These are phyloP conservation scores for Theobroma cacao DNA, from an alignment of 345 rosid genomes.

Conservation along the genomic window DNA sequence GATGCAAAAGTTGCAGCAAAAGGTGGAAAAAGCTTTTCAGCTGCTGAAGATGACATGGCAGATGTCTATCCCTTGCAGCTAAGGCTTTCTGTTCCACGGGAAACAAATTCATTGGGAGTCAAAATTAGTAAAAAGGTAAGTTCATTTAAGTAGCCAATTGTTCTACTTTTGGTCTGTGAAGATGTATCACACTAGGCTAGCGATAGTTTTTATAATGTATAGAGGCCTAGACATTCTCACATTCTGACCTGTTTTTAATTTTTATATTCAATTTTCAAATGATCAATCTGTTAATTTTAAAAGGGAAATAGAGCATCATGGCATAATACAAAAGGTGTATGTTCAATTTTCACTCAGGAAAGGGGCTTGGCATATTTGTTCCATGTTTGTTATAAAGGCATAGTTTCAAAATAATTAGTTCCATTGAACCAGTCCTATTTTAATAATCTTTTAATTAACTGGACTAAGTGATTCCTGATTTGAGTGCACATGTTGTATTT, in stretches of 20 bases:
- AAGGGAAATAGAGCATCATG: background rate
- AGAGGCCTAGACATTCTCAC: constrained; percentile 3
- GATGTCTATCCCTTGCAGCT: constrained; percentile 94
- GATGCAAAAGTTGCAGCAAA: constrained; percentile 64
- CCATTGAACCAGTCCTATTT: background rate
- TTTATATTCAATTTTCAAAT: background rate
- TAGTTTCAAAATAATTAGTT: background rate
- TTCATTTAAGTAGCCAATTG: background rate
- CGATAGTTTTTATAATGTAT: background rate
- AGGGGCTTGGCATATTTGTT: background rate
- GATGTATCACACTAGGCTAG: background rate
- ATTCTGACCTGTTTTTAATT: background rate
- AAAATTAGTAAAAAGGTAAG: constrained; percentile 87
- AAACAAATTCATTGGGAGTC: constrained; percentile 68
- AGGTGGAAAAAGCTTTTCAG: constrained; percentile 64
- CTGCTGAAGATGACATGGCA: constrained; percentile 86
- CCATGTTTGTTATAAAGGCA: background rate
- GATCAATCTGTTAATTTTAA: background rate
- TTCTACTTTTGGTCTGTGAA: constrained; percentile 10
- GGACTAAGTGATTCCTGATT: background rate
- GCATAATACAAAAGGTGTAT: background rate
- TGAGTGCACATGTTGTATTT: background rate
- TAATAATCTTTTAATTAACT: background rate
- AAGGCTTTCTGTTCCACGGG: constrained; percentile 69
- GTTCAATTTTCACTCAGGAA: background rate